Base-by-base conservation (phyloP, 1,284 basidiomycete species). In the Rhizoctonia solani region DNA sequence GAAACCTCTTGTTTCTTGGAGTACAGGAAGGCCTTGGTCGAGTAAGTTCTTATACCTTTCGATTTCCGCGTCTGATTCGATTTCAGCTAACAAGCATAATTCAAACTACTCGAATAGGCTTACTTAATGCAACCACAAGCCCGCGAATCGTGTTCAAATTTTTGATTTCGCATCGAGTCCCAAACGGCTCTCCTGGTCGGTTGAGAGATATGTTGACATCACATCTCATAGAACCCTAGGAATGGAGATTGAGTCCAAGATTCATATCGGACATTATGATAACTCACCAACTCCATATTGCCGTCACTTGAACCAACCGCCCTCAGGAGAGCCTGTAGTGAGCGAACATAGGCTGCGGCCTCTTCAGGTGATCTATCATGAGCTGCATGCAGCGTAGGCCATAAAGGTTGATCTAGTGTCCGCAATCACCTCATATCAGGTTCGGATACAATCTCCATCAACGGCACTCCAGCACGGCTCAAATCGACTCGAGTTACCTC, bases 371-470 rank as follows among this genome's bases (percentile, higher is more conserved):
- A 90, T 37, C 90, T 93, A 66, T 19, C n/a, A n/a, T 39, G 37
- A 54, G 70, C 34, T 37, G 55, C 21, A 30, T 21, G 16, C 3
- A 42, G 53, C 53, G 30, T 50, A 44, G 13, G 39, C 13, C 59
- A 53, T 42, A 23, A 37, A n/a, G n/a, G 52, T 29, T 27, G 27
- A 54, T 4, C 66, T 52, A 23, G 50, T 2, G 44, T 41, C 14
- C 37, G 41, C 21, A 74, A 81, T 54, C 42, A 92, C 89, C 89
- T 81, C 80, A 99, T 87, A 76, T 98, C 94, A 0, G 97, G 94
- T 68, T 92, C 87, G 0, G 95, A 96, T 11, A 99, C 95, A 71
- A 99, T 97, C 77, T 99, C 96, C 85, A 99, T 90, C 50, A 99
- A 82, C 0, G 90, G 92, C 1, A 86, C 85, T 1, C 96, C 95